Base-by-base conservation (phyloP, 768 basidiomycete genomes). In the Boletus tomentosulus region DNA sequence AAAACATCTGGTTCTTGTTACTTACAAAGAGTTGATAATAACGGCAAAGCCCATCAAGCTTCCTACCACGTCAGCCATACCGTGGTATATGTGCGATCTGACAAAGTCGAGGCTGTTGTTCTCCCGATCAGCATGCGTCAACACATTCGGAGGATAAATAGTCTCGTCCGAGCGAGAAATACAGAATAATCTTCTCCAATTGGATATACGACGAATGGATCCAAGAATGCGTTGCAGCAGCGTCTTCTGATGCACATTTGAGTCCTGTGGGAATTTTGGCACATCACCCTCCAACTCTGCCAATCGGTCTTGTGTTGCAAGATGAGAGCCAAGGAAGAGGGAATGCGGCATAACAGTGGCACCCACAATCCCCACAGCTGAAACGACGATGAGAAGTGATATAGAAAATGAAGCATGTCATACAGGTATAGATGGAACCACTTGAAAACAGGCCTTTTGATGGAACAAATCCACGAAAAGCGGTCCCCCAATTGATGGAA, bases 291-390 rank as follows among this genome's bases (percentile, higher is more conserved):
- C 66, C 5, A 47, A 31, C n/a, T 45, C 50, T 35, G 74, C 72
- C 13, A 91, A 63, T 43, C 93, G 76, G 53, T 93, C 86, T 65
- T 93, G 89, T 0, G 90, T 92, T 3, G 92, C 86, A 5, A 97
- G 81, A 30, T 84, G 82, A 3, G 90, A 92, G 6, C 93, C 94
- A 15, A 97, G 76, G 74, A 89, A 93, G n/a, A 97, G 76, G 55
- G 86, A 87, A 68, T 95, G 93, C 0, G 93, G 93, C 93, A 95
- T 95, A 55, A 93, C 86, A 3, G 92, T 97, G 1, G 92, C 91
- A 30, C 88, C 86, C 1, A 89, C 64, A 47, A 91, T 84, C 35
- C 87, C 87, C 50, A 88, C 81, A 30, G 85, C 83, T 85, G 56
- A 39, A 54, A 48, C 12, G 25, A 50, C 25, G 24, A 30, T 71